Conservation (phyloP, 768 basidiomycete genomes). For the Gymnopilus junonius region DNA sequence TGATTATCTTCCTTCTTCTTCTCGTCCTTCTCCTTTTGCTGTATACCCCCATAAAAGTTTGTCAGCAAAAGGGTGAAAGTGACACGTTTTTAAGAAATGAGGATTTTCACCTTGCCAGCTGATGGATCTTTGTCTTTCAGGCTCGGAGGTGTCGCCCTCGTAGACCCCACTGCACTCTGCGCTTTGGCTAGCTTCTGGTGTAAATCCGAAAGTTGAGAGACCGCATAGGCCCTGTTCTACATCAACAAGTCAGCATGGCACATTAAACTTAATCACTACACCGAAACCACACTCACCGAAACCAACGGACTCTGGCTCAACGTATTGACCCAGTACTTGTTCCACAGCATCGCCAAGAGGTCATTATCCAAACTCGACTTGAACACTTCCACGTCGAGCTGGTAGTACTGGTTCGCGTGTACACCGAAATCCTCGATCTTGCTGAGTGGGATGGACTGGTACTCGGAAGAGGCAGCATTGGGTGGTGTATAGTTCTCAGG, state of each 20-base stretch:
- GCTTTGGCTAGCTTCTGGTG: constrained; percentile 88
- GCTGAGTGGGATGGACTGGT: constrained; percentile 93
- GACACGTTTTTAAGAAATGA: too few species aligned
- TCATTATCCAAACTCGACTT: constrained; percentile 89
- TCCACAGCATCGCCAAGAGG: constrained; percentile 91
- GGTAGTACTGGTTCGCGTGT: constrained; percentile 96
- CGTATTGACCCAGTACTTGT: constrained; percentile 99
- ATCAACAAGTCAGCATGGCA: neutral
- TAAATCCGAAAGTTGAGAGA: constrained; percentile 87
- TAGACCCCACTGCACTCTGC: constrained; percentile 56
- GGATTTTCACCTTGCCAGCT: constrained; percentile 46
- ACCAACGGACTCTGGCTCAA: constrained; percentile 92
- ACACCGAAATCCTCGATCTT: constrained; percentile 99
- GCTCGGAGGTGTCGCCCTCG: constrained; percentile 59
- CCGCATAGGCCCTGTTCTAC: constrained; percentile 94
- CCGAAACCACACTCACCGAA: constrained; percentile 59
- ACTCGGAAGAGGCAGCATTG: constrained; percentile 71
- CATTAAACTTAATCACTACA: neutral
- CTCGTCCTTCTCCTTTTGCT: constrained; percentile 61
- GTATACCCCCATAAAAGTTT: neutral
- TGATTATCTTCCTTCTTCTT: constrained; percentile 91
- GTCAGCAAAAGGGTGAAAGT: too few species aligned
- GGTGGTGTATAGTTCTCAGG: constrained; percentile 94
- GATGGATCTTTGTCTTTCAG: constrained; percentile 54
- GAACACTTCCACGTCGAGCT: constrained; percentile 93